Conservation (phyloP, 306 rosid genomes). For the Trichosanthes cucumerina region DNA sequence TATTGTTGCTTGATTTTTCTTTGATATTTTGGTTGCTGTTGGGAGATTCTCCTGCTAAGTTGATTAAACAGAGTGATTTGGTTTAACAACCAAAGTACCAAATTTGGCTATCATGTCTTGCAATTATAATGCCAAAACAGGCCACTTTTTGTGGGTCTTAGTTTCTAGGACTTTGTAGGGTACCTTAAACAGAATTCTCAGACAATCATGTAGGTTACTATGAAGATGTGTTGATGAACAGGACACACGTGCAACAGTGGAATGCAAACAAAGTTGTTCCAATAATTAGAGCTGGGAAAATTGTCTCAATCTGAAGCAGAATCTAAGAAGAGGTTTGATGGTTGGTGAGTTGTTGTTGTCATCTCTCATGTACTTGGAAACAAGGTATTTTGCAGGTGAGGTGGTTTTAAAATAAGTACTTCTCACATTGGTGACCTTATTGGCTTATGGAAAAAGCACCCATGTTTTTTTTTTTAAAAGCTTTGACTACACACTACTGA, state of each 20-base stretch:
- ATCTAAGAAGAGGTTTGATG: background rate
- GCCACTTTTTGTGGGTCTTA: background rate
- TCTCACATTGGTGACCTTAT: background rate
- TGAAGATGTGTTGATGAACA: slow-evolving; percentile 1
- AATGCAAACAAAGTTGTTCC: background rate
- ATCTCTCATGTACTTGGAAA: background rate
- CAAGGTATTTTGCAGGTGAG: background rate
- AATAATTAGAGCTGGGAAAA: slow-evolving; percentile 5
- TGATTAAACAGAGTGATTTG: background rate
- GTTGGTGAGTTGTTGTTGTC: background rate
- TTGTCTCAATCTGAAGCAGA: background rate
- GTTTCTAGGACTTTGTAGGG: slow-evolving; percentile 6
- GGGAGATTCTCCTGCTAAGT: background rate
- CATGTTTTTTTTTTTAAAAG: background rate
- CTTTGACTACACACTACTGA: background rate
- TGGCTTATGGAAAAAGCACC: background rate
- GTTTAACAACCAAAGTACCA: background rate
- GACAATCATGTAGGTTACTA: slow-evolving; percentile 5
- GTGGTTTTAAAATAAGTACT: background rate
- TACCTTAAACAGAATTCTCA: slow-evolving; percentile 1
- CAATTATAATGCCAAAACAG: background rate
- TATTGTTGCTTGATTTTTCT: background rate
- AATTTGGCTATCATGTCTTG: background rate
- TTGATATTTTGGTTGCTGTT: background rate
- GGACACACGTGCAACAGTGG: background rate